Conservation (phyloP, 345 rosid genomes). For the Acer yangbiense region DNA sequence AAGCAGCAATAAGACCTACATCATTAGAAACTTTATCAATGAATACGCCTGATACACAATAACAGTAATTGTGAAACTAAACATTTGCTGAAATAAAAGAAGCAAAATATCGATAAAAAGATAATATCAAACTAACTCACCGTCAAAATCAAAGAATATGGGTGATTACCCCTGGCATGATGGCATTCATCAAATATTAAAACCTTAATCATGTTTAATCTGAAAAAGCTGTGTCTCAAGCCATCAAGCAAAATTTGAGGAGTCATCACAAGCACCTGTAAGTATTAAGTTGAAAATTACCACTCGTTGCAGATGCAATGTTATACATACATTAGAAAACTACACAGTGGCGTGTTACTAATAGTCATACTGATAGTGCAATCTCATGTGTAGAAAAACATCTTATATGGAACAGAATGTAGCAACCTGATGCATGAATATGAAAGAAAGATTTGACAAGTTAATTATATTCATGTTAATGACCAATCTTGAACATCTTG, state of each 20-base stretch:
- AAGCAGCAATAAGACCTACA: constrained; percentile 1
- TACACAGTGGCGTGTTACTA: constrained; percentile 3
- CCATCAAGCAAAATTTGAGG: constrained; percentile 75
- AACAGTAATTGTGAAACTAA: background rate
- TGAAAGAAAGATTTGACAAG: background rate
- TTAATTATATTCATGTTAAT: background rate
- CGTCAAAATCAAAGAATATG: constrained; percentile 79
- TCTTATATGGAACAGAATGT: background rate
- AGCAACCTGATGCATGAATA: background rate
- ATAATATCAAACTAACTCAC: constrained; percentile 48
- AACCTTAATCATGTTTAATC: constrained; percentile 62
- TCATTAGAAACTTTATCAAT: background rate
- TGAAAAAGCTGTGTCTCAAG: constrained; percentile 68
- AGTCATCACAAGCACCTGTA: constrained; percentile 94
- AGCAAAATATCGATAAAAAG: background rate
- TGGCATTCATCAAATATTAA: constrained; percentile 93
- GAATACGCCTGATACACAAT: background rate
- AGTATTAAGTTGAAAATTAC: constrained; percentile 14
- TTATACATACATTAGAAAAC: background rate
- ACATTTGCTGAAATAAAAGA: background rate
- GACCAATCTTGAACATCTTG: background rate
- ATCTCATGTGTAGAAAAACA: background rate
- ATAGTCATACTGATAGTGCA: background rate
- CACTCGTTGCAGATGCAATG: background rate
- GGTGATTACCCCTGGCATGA: constrained; percentile 68